phyloP scores from a whole-genome alignment of 176 grass and related monocot genomes.

The Zoysia pacifica region DNA sequence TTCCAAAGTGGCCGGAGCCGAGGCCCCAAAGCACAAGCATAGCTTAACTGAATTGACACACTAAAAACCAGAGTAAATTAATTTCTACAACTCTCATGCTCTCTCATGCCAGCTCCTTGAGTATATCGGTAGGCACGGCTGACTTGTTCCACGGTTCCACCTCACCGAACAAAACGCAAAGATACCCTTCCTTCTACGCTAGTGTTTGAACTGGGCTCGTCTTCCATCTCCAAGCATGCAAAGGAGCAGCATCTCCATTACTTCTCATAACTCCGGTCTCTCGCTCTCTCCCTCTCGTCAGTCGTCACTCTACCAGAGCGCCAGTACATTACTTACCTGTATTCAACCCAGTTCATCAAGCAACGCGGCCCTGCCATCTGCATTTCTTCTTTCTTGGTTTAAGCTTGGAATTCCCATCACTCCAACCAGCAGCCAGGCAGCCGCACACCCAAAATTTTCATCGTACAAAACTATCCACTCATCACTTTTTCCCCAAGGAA shows the following conservation, averaged over 20 bases:
- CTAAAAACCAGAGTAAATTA: not conserved
- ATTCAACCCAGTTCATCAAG: constrained; percentile 18
- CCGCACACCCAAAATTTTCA: constrained; percentile 35
- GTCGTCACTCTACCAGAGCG: not conserved
- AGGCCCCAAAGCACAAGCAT: constrained; percentile 36
- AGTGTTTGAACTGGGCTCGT: constrained; percentile 13
- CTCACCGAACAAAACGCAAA: not conserved
- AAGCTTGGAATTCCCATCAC: constrained; percentile 14
- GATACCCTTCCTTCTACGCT: not conserved
- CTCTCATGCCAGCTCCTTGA: constrained; percentile 42
- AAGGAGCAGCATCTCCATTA: constrained; percentile 47
- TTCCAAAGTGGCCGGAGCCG: constrained; percentile 82
- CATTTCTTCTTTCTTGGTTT: constrained; percentile 15
- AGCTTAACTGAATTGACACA: not conserved
- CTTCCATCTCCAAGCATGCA: constrained; percentile 52
- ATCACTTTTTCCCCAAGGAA: constrained; percentile 39
- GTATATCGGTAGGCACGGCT: constrained; percentile 9
- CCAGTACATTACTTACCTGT: not conserved
- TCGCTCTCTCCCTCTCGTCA: not conserved
- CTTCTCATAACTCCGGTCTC: constrained; percentile 19
- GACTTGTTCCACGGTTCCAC: constrained; percentile 31
- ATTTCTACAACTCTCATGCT: constrained; percentile 9
- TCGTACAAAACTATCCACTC: constrained; percentile 49
- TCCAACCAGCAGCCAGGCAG: constrained; percentile 31
- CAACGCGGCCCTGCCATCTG: constrained; percentile 3